Evolutionary conservation across 805 yeast genomes (phyloP).

Genomic region (Lachancea sp.): DNA sequence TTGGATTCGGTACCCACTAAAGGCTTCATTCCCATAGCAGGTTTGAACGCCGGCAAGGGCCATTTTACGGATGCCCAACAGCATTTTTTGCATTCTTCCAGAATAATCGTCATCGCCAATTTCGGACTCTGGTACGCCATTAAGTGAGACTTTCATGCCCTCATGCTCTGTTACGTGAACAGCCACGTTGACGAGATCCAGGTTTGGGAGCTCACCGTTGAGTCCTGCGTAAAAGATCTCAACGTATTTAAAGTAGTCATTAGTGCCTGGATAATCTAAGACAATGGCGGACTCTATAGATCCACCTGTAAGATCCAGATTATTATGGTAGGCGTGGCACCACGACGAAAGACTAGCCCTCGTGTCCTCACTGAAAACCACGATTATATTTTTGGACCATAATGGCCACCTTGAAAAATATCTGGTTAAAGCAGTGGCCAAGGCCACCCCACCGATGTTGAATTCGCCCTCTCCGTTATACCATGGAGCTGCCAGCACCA

Average conservation of each 20-base stretch:
- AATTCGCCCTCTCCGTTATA: conserved; percentile 51
- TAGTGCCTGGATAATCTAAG: conserved; percentile 62
- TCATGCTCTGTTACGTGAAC: conserved; percentile 71
- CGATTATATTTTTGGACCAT: conserved; percentile 91
- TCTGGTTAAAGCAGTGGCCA: conserved; percentile 65
- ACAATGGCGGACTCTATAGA: conserved; percentile 86
- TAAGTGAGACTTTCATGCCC: conserved; percentile 62
- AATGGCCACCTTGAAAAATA: conserved; percentile 81
- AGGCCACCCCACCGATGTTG: conserved; percentile 76
- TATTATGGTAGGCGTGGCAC: conserved; percentile 90
- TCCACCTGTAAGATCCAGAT: conserved; percentile 85
- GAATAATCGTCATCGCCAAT: conserved; percentile 41
- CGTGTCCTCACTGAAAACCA: conserved; percentile 74
- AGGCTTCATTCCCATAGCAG: conserved; percentile 77
- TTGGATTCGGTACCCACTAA: conserved; percentile 94
- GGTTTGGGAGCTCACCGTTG: conserved; percentile 92
- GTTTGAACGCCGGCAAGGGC: conserved; percentile 62
- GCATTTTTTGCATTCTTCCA: conserved; percentile 50
- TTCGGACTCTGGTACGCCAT: conserved; percentile 45
- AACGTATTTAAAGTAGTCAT: conserved; percentile 64
- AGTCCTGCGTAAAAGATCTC: conserved; percentile 81
- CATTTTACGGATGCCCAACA: conserved; percentile 60
- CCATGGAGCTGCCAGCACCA: conserved; percentile 90
- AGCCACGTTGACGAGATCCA: conserved; percentile 82
- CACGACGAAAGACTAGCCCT: conserved; percentile 66